These are phyloP conservation scores for Hygrophorus pudorinus DNA, from an alignment of 768 basidiomycete species.

Conservation along the genomic window DNA sequence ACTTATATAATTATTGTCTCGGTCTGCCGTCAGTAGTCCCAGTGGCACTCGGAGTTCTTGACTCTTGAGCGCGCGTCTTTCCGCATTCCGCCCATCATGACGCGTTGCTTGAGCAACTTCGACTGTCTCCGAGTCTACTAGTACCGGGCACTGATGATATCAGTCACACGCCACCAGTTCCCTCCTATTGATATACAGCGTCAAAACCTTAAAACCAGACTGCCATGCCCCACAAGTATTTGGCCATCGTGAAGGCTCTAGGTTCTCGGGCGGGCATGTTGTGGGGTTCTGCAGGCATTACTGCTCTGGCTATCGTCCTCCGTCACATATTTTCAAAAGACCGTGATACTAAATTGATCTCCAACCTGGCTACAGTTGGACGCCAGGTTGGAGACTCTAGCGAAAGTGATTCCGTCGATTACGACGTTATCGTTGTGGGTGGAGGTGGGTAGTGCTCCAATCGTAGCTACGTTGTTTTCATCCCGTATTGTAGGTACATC, in stretches of 20 bases:
- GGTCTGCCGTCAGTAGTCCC: not conserved
- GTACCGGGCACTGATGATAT: not conserved
- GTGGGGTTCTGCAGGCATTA: constrained; percentile 6
- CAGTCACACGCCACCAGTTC: not conserved
- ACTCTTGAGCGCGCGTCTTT: too few relatives aligned
- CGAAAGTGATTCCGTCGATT: constrained; percentile 19
- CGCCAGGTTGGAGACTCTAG: not conserved
- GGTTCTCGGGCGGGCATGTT: not conserved
- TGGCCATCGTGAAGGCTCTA: not conserved
- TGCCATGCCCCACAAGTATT: not conserved
- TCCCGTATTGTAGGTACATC: constrained; percentile 35
- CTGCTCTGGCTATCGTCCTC: constrained; percentile 7
- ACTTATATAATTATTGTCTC: not conserved
- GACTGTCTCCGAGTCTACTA: too few relatives aligned
- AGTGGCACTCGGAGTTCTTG: too few relatives aligned
- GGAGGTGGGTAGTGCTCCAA: constrained; percentile 30
- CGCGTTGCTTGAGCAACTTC: too few relatives aligned
- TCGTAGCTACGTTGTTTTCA: not conserved
- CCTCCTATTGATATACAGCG: too few relatives aligned
- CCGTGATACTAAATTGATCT: not conserved
- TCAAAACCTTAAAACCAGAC: too few relatives aligned
- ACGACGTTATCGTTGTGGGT: constrained; percentile 44
- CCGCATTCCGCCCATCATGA: too few relatives aligned
- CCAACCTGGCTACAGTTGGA: constrained; percentile 11
- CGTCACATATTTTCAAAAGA: constrained; percentile 1